A percentile compares a stretch with the other conserved stretches of the same genome.
Conservation (phyloP, 371 early-diverging fungal species). For the Saksenaea oblongispora region DNA sequence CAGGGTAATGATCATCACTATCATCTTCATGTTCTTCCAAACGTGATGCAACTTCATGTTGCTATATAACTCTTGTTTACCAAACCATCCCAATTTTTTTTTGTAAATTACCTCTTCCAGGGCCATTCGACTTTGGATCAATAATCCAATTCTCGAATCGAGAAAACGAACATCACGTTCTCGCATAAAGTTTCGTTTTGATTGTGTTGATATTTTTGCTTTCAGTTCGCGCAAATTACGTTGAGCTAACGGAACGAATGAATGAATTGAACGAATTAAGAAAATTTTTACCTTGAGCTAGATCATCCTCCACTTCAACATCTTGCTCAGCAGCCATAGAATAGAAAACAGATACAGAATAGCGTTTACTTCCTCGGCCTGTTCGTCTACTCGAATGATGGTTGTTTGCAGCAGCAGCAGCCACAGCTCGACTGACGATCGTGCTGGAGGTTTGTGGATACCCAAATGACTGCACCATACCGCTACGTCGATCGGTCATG, state of each 20-base stretch:
- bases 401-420: conserved; percentile 50
- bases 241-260: conserved; percentile 63
- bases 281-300: conserved; percentile 57
- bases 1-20: conserved; percentile 70
- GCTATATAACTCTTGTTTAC: no score
- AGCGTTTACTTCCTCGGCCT: conserved; percentile 58
- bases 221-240: conserved; percentile 84
- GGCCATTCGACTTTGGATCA: conserved; percentile 94
- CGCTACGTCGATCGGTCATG: conserved; percentile 48
- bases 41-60: conserved; percentile 78
- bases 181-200: conserved; percentile 92
- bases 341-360: conserved; percentile 87
- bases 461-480: conserved; percentile 42
- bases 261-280: neutral
- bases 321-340: conserved; percentile 96
- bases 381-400: conserved; percentile 38
- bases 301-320: conserved; percentile 91
- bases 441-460: conserved; percentile 33
- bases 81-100: no score
- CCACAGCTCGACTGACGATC: conserved; percentile 45
- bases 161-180: conserved; percentile 94
- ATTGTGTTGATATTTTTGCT: conserved; percentile 86
- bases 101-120: conserved; percentile 65
- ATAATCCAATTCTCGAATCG: conserved; percentile 90
- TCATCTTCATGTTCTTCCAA: conserved; percentile 76